Evolutionary conservation across 169 alveolate genomes (phyloP).

Genomic region (Neospora caninum): DNA sequence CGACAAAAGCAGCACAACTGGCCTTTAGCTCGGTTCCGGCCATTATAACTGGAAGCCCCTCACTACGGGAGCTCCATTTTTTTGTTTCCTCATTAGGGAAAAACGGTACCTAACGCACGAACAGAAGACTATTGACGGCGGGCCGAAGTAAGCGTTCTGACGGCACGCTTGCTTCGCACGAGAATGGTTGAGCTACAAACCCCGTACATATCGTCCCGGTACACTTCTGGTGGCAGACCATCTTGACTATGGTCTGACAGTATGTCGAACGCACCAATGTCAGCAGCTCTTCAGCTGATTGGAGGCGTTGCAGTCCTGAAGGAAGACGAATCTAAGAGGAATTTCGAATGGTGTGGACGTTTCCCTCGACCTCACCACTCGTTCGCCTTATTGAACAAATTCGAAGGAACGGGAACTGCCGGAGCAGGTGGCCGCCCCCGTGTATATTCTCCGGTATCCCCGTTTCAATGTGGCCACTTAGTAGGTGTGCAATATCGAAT

Average conservation of each 20-base stretch:
- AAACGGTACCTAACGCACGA: too few species aligned
- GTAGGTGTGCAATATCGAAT: neutral
- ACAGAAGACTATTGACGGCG: too few species aligned
- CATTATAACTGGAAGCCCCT: too few species aligned
- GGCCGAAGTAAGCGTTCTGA: too few species aligned
- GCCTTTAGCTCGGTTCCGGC: neutral
- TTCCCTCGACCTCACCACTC: neutral
- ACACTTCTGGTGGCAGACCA: neutral
- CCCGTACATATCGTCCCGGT: neutral
- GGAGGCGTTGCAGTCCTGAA: slow-evolving; percentile 51
- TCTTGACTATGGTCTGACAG: neutral
- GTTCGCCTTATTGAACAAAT: neutral
- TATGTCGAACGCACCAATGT: slow-evolving; percentile 32
- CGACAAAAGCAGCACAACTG: neutral
- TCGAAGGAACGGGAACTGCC: neutral
- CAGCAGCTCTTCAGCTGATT: slow-evolving; percentile 62
- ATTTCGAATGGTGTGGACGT: neutral
- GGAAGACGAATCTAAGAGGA: neutral
- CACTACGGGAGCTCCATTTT: neutral
- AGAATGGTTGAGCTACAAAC: neutral
- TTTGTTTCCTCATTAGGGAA: neutral
- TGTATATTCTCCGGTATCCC: too few species aligned
- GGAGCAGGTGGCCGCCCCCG: too few species aligned
- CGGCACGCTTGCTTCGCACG: neutral
- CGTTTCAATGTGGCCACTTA: too few species aligned